phyloP scores from a whole-genome alignment of 2,329 filamentous ascomycete species.

The Zopfia rhizophila region DNA sequence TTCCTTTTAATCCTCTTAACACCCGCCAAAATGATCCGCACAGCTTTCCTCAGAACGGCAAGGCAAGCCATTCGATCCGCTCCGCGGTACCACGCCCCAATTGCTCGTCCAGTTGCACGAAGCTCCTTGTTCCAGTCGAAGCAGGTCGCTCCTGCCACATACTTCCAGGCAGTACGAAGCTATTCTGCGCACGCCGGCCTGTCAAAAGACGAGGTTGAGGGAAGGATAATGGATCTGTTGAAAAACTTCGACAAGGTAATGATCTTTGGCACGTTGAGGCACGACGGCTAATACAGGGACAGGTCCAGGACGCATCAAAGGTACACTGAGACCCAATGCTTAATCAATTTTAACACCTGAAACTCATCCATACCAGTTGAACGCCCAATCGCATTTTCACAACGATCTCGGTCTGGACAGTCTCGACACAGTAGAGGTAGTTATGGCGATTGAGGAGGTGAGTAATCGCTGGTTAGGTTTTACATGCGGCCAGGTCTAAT shows the following conservation, averaged over 20 bases:
- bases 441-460: slow-evolving; percentile 99
- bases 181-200: slow-evolving; percentile 87
- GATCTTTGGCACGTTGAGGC: slow-evolving; percentile 26
- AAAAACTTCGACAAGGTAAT: slow-evolving; percentile 97
- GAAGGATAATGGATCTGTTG: slow-evolving; percentile 89
- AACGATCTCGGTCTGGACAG: slow-evolving; percentile 98
- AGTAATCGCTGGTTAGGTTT: slow-evolving; percentile 29
- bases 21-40: slow-evolving; percentile 81
- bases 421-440: slow-evolving; percentile 98
- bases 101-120: slow-evolving; percentile 70
- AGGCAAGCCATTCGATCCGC: slow-evolving; percentile 60
- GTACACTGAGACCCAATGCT: slow-evolving; percentile 49
- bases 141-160: slow-evolving; percentile 69
- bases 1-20: slow-evolving; percentile 34
- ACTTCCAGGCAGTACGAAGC: slow-evolving; percentile 77
- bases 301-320: slow-evolving; percentile 72
- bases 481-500: slow-evolving; percentile 23
- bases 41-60: slow-evolving; percentile 82
- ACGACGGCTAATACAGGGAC: slow-evolving; percentile 40
- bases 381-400: slow-evolving; percentile 85
- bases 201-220: slow-evolving; percentile 85
- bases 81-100: slow-evolving; percentile 56
- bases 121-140: slow-evolving; percentile 70
- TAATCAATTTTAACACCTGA: slow-evolving; percentile 2
- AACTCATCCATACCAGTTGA: slow-evolving; percentile 71